Percentiles rank a stretch among this genome's conserved stretches.
Evolutionary conservation across 2,329 filamentous ascomycete species (phyloP).

Genomic region (Fusarium sp.): DNA sequence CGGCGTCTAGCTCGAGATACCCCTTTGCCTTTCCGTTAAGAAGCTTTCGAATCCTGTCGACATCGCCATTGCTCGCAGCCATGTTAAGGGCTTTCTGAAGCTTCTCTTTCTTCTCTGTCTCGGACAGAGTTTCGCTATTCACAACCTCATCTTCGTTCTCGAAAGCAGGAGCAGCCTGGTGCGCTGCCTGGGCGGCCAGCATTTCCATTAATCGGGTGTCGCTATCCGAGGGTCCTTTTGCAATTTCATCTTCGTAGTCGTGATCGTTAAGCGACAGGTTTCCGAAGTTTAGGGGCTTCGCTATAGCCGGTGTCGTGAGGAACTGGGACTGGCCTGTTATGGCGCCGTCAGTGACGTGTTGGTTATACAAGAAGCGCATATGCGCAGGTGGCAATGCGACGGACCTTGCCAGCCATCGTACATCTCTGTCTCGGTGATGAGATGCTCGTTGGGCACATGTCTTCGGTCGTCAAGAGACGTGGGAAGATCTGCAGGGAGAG

Average conservation of each 20-base stretch:
- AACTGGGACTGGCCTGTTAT: slow-evolving; percentile 91
- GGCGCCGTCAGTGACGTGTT: slow-evolving; percentile 46
- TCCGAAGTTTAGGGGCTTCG: slow-evolving; percentile 84
- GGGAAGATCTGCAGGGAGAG: slow-evolving; percentile 86
- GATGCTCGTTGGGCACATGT: slow-evolving; percentile 70
- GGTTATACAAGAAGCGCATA: slow-evolving; percentile 34
- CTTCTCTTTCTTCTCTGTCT: slow-evolving; percentile 80
- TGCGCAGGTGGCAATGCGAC: slow-evolving; percentile 46
- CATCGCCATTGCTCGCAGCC: slow-evolving; percentile 96
- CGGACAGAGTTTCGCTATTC: slow-evolving; percentile 77
- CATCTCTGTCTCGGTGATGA: slow-evolving; percentile 89
- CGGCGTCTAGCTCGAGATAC: slow-evolving; percentile 85
- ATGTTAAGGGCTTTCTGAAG: slow-evolving; percentile 92
- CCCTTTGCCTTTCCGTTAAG: slow-evolving; percentile 78
- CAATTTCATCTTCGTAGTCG: slow-evolving; percentile 73
- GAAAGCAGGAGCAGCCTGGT: slow-evolving; percentile 78
- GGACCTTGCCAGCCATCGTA: slow-evolving; percentile 98
- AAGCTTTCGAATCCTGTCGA: slow-evolving; percentile 81
- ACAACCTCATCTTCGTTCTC: slow-evolving; percentile 86
- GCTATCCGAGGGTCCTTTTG: slow-evolving; percentile 75
- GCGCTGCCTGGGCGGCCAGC: slow-evolving; percentile 90
- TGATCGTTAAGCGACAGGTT: slow-evolving; percentile 86
- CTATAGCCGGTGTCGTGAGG: slow-evolving; percentile 85
- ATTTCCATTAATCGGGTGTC: slow-evolving; percentile 94
- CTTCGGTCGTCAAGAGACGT: slow-evolving; percentile 91